Percentiles rank a stretch among this genome's conserved stretches.
These are phyloP conservation scores for Atkinsonella texensis DNA, from an alignment of 2,329 filamentous ascomycete genomes.

Conservation along the genomic window DNA sequence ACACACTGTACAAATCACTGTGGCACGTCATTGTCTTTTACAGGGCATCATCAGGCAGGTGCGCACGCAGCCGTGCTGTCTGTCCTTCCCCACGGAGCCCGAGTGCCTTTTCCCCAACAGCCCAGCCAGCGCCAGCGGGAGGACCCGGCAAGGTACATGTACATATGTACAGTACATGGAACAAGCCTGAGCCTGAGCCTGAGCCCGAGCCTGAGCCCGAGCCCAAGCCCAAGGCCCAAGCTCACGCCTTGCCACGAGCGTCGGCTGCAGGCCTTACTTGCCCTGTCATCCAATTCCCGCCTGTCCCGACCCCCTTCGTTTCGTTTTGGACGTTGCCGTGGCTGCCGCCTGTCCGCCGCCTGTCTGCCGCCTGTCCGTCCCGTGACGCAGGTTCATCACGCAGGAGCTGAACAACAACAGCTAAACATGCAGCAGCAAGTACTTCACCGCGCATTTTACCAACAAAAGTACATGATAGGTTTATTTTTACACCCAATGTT, in stretches of 20 bases:
- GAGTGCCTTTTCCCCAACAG: not conserved
- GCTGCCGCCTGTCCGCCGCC: not conserved
- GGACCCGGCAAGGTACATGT: slow-evolving; percentile 3
- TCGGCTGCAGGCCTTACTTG: not conserved
- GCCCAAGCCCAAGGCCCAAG: no score
- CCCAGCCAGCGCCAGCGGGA: slow-evolving; percentile 2
- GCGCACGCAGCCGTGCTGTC: not conserved
- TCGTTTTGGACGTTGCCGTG: not conserved
- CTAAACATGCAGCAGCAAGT: no score
- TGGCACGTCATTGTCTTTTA: not conserved
- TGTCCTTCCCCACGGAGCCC: not conserved
- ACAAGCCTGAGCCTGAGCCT: slow-evolving; percentile 1
- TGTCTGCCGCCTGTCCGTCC: not conserved
- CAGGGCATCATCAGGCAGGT: not conserved
- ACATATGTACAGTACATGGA: not conserved
- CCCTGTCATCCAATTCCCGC: not conserved
- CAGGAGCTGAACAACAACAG: slow-evolving; percentile 1
- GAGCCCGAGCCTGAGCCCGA: not conserved
- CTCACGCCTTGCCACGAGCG: slow-evolving; percentile 2
- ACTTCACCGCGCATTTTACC: no score
- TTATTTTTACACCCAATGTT: no score
- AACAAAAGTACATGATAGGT: no score
- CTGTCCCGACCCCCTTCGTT: not conserved
- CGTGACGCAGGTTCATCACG: slow-evolving; percentile 1
- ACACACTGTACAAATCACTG: not conserved